A percentile compares a stretch with the other conserved stretches of the same genome.
These are phyloP conservation scores for Thymus mandschuricus DNA, from an alignment of 257 asterid species.

Conservation along the genomic window DNA sequence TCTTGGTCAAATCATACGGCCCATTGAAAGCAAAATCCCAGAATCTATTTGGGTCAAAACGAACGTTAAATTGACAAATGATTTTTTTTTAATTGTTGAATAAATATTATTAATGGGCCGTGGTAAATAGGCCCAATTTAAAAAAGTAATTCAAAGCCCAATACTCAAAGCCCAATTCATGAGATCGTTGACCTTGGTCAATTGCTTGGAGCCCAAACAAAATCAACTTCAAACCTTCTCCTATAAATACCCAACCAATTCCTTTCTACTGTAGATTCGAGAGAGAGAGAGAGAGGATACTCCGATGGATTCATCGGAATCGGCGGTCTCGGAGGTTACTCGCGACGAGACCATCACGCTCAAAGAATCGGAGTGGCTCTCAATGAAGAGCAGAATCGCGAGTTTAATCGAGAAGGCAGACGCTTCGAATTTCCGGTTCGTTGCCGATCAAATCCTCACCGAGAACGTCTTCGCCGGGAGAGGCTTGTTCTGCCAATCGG, in stretches of 20 bases:
- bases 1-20: no score
- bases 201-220: conserved; percentile 36
- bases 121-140: no score
- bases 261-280: neutral
- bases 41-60: no score
- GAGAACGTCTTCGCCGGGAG: conserved; percentile 20
- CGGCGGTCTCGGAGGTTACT: neutral
- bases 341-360: neutral
- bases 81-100: no score
- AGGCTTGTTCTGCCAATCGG: conserved; percentile 37
- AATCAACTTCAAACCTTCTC: neutral
- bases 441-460: conserved; percentile 30
- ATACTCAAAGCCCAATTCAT: no score
- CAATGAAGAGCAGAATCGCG: conserved; percentile 27
- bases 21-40: no score
- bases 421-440: conserved; percentile 15
- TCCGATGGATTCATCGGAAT: conserved; percentile 8
- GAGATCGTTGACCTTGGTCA: neutral
- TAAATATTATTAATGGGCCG: no score
- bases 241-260: neutral
- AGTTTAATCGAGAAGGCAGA: conserved; percentile 15
- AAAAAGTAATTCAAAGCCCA: no score
- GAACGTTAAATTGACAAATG: no score
- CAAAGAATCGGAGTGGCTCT: conserved; percentile 24
- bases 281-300: neutral